Evolutionary conservation across 345 rosid genomes (phyloP), one percentile per base, ranked within the genome.

Genomic region (Euphorbia pulcherrima): DNA sequence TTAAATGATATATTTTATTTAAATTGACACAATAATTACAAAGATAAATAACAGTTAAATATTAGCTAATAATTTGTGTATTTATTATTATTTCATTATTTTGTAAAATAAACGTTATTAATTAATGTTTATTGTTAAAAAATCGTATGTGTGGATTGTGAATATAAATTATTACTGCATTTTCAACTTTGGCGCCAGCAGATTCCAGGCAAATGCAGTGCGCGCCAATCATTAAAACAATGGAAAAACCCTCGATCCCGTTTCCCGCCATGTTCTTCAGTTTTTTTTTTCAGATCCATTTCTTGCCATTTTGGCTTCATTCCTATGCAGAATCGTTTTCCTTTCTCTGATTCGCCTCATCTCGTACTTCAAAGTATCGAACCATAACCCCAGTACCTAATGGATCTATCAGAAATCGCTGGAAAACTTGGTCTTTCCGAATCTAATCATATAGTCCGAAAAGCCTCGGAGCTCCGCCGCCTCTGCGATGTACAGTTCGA

Each of bases 381-480:
- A 23, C 8, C 27, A 17, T 68, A n/a, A n/a, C n/a, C n/a, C n/a
- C n/a, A n/a, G n/a, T n/a, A n/a, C n/a, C n/a, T n/a, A 16, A 94
- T 94, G 99, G 93, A 94, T 78, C 74, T 89, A 28, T 78, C 90
- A 12, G 87, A 87, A 53, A 77, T 88, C 30, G 97, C 96, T 0
- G 85, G 60, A 71, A 89, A 85, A 73, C 89, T 94, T n/a, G 87
- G 83, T 37, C 84, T 94, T 58, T 80, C 88, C n/a, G 76, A 85
- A 3, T 61, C 87, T 72, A 91, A 91, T 72, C 73, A 74, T 8
- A 71, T 94, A 10, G 37, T 94, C 55, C 81, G 97, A n/a, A 91
- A 89, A 79, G 99, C 97, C 0, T 88, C 96, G 5, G 97, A 94
- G 89, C 83, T 91, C 67, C 97, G 97, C 64, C 97, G 99, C 67